Percentiles rank a stretch among this genome's conserved stretches.
These are phyloP conservation scores for Cyberlindnera bimundalis DNA, from an alignment of 805 yeast genomes.

Conservation along the genomic window DNA sequence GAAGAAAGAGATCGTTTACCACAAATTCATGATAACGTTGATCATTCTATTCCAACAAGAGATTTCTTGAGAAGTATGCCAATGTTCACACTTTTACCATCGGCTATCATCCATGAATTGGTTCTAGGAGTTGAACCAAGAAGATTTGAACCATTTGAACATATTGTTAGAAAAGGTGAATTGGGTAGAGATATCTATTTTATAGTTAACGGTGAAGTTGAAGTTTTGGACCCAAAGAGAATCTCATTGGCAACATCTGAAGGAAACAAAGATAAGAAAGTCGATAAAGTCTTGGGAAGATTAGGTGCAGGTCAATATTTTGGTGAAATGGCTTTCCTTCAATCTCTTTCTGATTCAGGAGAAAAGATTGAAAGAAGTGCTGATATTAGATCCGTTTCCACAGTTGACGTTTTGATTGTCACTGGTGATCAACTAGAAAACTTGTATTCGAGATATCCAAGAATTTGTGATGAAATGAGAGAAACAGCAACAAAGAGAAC, in stretches of 20 bases:
- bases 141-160: slow-evolving; percentile 52
- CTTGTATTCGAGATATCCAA: slow-evolving; percentile 57
- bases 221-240: slow-evolving; percentile 47
- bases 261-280: slow-evolving; percentile 21
- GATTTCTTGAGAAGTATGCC: slow-evolving; percentile 57
- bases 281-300: slow-evolving; percentile 50
- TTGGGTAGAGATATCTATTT: slow-evolving; percentile 63
- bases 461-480: slow-evolving; percentile 55
- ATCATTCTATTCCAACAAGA: slow-evolving; percentile 52
- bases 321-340: slow-evolving; percentile 73
- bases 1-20: slow-evolving; percentile 12
- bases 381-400: slow-evolving; percentile 56
- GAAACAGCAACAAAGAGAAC: slow-evolving; percentile 55
- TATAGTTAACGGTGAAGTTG: slow-evolving; percentile 66
- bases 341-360: slow-evolving; percentile 36
- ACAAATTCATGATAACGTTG: slow-evolving; percentile 39
- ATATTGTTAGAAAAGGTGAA: slow-evolving; percentile 57
- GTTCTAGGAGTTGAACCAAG: slow-evolving; percentile 62
- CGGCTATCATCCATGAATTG: slow-evolving; percentile 56
- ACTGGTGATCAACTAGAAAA: slow-evolving; percentile 50
- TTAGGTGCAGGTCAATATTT: slow-evolving; percentile 62
- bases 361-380: slow-evolving; percentile 46
- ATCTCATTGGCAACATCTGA: slow-evolving; percentile 22
- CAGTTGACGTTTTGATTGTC: slow-evolving; percentile 58
- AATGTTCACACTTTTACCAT: slow-evolving; percentile 54